phyloP scores from a whole-genome alignment of 2,329 filamentous ascomycete genomes.

The Aureobasidium uvarum region DNA sequence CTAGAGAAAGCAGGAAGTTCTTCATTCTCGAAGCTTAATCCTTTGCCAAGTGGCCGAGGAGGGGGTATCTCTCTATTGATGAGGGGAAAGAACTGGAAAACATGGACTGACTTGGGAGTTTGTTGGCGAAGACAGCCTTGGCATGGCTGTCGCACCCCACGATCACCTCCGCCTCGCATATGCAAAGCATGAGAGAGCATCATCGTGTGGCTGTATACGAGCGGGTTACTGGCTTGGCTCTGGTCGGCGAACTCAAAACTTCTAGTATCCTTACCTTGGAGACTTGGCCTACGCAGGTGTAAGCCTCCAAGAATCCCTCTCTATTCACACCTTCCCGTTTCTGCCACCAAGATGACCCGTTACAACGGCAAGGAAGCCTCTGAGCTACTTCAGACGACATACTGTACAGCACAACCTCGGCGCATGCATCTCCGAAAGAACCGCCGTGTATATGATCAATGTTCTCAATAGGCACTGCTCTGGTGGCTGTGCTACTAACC shows the following conservation, averaged over 20 bases:
- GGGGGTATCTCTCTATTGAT: slow-evolving; percentile 3
- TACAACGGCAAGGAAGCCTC: slow-evolving; percentile 4
- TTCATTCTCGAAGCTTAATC: neutral
- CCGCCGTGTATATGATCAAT: slow-evolving; percentile 13
- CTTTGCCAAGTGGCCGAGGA: neutral
- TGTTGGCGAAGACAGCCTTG: neutral
- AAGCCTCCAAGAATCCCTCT: neutral
- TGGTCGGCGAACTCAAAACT: neutral
- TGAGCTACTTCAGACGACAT: slow-evolving; percentile 4
- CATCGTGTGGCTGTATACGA: neutral
- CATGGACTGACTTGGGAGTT: neutral
- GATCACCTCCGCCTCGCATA: slow-evolving; percentile 2
- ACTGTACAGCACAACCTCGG: neutral
- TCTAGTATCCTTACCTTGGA: neutral
- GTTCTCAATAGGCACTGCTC: slow-evolving; percentile 3
- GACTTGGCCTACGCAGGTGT: slow-evolving; percentile 18
- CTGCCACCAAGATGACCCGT: slow-evolving; percentile 4
- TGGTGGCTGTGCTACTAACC: slow-evolving; percentile 14
- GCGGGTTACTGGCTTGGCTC: neutral
- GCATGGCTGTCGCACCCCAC: neutral
- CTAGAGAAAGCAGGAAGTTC: neutral
- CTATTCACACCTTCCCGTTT: neutral
- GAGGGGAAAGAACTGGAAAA: neutral
- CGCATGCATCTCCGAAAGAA: slow-evolving; percentile 14
- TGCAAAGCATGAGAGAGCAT: slow-evolving; percentile 6